Percentiles rank a stretch among this genome's conserved stretches.
Evolutionary conservation across 306 rosid species (phyloP).

Genomic region (Alnus rubra): DNA sequence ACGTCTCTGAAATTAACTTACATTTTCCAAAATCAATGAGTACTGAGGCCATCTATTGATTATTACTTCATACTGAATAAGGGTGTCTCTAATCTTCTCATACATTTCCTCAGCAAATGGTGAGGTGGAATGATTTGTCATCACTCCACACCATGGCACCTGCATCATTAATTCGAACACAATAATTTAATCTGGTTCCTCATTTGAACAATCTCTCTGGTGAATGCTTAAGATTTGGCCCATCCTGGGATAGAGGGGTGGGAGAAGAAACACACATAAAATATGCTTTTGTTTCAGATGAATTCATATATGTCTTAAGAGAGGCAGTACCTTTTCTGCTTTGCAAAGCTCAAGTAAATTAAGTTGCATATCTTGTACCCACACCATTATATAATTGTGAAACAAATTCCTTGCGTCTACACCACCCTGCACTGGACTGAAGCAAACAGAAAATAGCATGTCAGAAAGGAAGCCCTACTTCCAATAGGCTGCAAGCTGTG

Average conservation of each 20-base stretch:
- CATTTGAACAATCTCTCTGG: background rate
- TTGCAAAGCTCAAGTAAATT: slow-evolving; percentile 79
- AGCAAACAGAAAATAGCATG: slow-evolving; percentile 21
- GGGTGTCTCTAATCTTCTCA: slow-evolving; percentile 76
- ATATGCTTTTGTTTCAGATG: background rate
- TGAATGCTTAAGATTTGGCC: background rate
- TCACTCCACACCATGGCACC: slow-evolving; percentile 98
- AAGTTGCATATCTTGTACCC: slow-evolving; percentile 96
- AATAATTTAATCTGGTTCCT: slow-evolving; percentile 24
- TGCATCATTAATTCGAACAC: slow-evolving; percentile 39
- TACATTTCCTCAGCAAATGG: slow-evolving; percentile 95
- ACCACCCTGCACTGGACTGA: slow-evolving; percentile 80
- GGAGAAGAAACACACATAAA: background rate
- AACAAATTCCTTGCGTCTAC: slow-evolving; percentile 78
- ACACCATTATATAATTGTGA: slow-evolving; percentile 84
- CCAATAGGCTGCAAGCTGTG: background rate
- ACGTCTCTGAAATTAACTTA: slow-evolving; percentile 32
- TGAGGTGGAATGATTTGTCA: slow-evolving; percentile 84
- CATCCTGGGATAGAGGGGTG: background rate
- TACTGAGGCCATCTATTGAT: slow-evolving; percentile 98
- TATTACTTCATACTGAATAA: slow-evolving; percentile 74
- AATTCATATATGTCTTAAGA: slow-evolving; percentile 17
- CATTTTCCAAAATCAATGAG: slow-evolving; percentile 81
- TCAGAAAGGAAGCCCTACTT: slow-evolving; percentile 31
- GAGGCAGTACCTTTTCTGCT: slow-evolving; percentile 77